These are phyloP conservation scores for Podosphaera aphanis DNA, from an alignment of 2,329 filamentous ascomycete genomes.

Conservation along the genomic window DNA sequence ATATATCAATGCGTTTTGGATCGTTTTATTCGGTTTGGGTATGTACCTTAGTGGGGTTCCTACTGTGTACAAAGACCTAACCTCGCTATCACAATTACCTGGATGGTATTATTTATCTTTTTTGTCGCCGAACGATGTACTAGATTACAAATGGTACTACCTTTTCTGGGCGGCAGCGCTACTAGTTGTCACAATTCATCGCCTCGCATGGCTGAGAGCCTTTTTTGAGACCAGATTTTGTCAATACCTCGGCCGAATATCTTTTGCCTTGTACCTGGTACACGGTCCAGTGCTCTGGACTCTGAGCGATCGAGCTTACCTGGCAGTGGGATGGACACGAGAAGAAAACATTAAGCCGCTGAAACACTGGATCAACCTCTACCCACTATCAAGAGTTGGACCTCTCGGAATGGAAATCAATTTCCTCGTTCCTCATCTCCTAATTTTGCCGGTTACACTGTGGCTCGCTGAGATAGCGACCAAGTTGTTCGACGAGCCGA, in stretches of 20 bases:
- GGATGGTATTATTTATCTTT: slow-evolving; percentile 23
- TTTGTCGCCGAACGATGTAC: slow-evolving; percentile 42
- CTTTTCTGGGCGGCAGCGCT: slow-evolving; percentile 38
- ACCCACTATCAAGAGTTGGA: slow-evolving; percentile 39
- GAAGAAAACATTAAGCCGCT: slow-evolving; percentile 22
- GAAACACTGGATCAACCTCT: slow-evolving; percentile 36
- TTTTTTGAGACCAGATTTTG: slow-evolving; percentile 36
- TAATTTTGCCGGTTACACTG: slow-evolving; percentile 35
- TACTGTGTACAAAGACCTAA: slow-evolving; percentile 24
- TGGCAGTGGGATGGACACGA: slow-evolving; percentile 31
- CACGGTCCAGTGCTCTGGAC: slow-evolving; percentile 37
- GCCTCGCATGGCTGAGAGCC: slow-evolving; percentile 30
- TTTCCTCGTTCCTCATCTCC: slow-evolving; percentile 34
- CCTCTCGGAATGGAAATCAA: slow-evolving; percentile 35
- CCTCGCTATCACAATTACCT: slow-evolving; percentile 26
- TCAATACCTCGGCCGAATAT: slow-evolving; percentile 39
- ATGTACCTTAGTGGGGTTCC: slow-evolving; percentile 39
- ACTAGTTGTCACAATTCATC: slow-evolving; percentile 30
- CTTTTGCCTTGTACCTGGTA: slow-evolving; percentile 38
- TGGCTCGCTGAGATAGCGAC: slow-evolving; percentile 34
- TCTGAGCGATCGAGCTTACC: slow-evolving; percentile 39
- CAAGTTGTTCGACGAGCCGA: slow-evolving; percentile 34
- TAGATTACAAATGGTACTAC: slow-evolving; percentile 45
- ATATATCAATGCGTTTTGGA: slow-evolving; percentile 27
- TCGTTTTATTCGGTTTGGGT: slow-evolving; percentile 26